Percentiles rank a stretch among this genome's conserved stretches.
Conservation (phyloP, 1,139 yeast genomes). For the Scheffersomyces illinoinensis region DNA sequence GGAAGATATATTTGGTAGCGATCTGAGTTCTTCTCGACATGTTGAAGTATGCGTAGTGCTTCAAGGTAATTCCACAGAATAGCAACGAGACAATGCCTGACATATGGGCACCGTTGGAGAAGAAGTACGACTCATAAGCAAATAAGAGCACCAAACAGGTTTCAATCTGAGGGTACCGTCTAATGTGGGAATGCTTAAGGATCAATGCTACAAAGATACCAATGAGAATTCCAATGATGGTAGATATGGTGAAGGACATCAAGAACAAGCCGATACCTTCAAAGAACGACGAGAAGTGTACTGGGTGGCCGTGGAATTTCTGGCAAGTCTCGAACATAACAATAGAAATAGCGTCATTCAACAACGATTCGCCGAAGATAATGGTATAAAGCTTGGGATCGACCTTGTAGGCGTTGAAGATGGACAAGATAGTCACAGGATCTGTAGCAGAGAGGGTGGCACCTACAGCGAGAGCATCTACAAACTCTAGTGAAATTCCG, state of each 20-base stretch:
- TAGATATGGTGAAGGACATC: conserved; percentile 91
- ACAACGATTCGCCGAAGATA: conserved; percentile 91
- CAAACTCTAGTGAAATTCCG: conserved; percentile 83
- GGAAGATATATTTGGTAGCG: conserved; percentile 93
- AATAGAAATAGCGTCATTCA: conserved; percentile 97
- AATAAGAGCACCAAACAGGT: conserved; percentile 86
- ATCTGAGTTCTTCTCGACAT: conserved; percentile 98
- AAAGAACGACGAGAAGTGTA: conserved; percentile 74
- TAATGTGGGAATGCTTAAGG: conserved; percentile 86
- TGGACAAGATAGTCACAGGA: conserved; percentile 95
- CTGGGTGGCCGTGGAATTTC: conserved; percentile 84
- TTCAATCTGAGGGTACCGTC: conserved; percentile 95
- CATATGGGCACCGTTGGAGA: conserved; percentile 99
- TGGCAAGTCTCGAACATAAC: conserved; percentile 99
- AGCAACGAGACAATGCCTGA: conserved; percentile 94
- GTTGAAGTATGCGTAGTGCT: conserved; percentile 95
- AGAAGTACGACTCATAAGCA: conserved; percentile 95
- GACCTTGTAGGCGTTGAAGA: conserved; percentile 95
- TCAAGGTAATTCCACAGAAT: conserved; percentile 94
- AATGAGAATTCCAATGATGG: conserved; percentile 83
- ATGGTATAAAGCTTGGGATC: conserved; percentile 97
- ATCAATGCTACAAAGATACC: conserved; percentile 89
- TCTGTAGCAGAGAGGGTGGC: conserved; percentile 98
- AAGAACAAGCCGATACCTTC: conserved; percentile 93
- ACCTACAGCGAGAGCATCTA: conserved; percentile 95